Evolutionary conservation across 257 asterid species (phyloP), one percentile per base, ranked within the genome.

Genomic region (Jacaranda mimosifolia): DNA sequence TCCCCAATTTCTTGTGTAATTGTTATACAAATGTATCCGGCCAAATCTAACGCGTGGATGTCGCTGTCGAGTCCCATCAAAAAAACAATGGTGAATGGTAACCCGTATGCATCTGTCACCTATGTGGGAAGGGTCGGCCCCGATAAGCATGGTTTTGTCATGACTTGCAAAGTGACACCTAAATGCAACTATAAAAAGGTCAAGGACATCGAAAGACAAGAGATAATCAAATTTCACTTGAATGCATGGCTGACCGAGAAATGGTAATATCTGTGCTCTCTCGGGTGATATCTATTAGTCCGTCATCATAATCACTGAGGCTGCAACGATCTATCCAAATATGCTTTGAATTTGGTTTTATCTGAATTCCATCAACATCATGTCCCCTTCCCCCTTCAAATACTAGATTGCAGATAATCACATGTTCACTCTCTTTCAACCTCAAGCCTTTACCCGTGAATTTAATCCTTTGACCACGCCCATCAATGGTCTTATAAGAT

Each of bases 41-140:
- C 97, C 98, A 75, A 94, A 94, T 85, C 98, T 88, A 77, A 94
- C 90, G 38, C 97, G 97, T 56, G 98, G 98, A 9, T 92, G 98
- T 64, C 98, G 76, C 83, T 94, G 98, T 38, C 87, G 80, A 9
- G 98, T 91, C 77, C 98, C 98, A 76, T 94, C 95, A 40, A 94
- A 94, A 90, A 94, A 94, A 75, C 98, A 94, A 80, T 94, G 98
- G 87, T 92, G 98, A 82, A 92, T 92, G 49, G 98, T 94, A 74
- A 94, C 91, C 63, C 98, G 84, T 39, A 94, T 88, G 85, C 98
- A 92, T 84, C 98, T 85, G 65, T 94, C 98, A 18, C 79, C 86
- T 12, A 86, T 84, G 83, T 94, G 91, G 75, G 97, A 74, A 1
- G 98, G 93, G 68, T 94, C 98, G 4, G 96, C 97, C 38, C 98